phyloP scores from a whole-genome alignment of 768 basidiomycete genomes.

The Saitozyma sp. region DNA sequence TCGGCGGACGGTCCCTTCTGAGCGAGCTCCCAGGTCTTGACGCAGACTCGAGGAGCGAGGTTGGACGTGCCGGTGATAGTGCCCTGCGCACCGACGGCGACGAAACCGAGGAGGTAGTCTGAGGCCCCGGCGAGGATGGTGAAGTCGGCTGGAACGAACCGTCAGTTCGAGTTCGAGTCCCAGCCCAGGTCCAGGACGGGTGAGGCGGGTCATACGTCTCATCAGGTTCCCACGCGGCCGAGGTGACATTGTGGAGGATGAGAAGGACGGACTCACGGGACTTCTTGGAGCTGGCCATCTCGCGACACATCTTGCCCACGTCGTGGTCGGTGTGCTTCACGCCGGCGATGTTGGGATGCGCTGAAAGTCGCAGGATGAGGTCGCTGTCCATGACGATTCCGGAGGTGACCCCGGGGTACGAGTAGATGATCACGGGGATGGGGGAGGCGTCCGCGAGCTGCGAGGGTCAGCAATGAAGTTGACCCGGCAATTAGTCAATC shows the following conservation, averaged over 20 bases:
- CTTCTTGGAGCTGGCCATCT: too few relatives aligned
- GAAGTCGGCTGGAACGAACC: conserved; percentile 1
- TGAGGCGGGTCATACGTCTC: too few relatives aligned
- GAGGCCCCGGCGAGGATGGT: conserved; percentile 33
- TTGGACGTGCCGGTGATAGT: conserved; percentile 38
- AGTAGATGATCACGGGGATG: conserved; percentile 50
- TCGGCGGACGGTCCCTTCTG: conserved; percentile 16
- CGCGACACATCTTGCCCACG: conserved; percentile 45
- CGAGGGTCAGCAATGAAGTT: too few relatives aligned
- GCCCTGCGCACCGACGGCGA: conserved; percentile 28
- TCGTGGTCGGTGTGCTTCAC: conserved; percentile 54
- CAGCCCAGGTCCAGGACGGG: too few relatives aligned
- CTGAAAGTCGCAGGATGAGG: conserved; percentile 42
- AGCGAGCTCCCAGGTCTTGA: conserved; percentile 28
- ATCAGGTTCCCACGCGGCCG: too few relatives aligned
- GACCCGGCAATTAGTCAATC: too few relatives aligned
- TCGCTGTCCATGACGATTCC: conserved; percentile 51
- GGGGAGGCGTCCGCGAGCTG: conserved; percentile 49
- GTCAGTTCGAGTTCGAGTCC: not conserved
- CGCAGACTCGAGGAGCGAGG: conserved; percentile 27
- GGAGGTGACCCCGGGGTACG: conserved; percentile 49
- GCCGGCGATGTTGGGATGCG: conserved; percentile 52
- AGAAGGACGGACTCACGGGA: too few relatives aligned
- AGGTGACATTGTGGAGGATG: too few relatives aligned
- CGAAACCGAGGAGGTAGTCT: conserved; percentile 28